A percentile compares a stretch with the other conserved stretches of the same genome.
Evolutionary conservation across 768 basidiomycete species (phyloP).

Genomic region (Dictyophora rubrovolvata): DNA sequence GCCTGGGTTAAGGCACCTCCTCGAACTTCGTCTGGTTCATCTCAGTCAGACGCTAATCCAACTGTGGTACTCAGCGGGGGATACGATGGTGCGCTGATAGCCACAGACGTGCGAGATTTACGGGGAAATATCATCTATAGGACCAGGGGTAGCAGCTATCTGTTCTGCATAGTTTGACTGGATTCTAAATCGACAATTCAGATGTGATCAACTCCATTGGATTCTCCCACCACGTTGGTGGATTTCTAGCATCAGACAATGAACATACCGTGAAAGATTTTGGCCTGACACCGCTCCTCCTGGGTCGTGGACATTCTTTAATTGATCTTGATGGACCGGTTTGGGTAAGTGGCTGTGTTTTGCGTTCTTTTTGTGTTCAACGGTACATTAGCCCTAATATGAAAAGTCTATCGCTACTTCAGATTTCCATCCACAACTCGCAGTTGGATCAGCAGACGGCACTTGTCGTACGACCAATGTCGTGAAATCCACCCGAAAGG

Average conservation of each 20-base stretch:
- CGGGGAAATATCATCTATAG: slow-evolving; percentile 62
- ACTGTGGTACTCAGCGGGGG: slow-evolving; percentile 68
- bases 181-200: slow-evolving; percentile 18
- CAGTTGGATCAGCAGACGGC: slow-evolving; percentile 78
- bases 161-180: slow-evolving; percentile 3
- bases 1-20: slow-evolving; percentile 67
- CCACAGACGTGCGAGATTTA: slow-evolving; percentile 70
- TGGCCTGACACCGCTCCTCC: slow-evolving; percentile 59
- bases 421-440: slow-evolving; percentile 81
- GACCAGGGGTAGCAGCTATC: slow-evolving; percentile 47
- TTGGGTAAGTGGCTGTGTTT: slow-evolving; percentile 48
- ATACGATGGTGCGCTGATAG: slow-evolving; percentile 66
- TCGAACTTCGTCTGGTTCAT: slow-evolving; percentile 34
- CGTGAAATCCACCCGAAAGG: slow-evolving; percentile 55
- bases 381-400: not conserved
- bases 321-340: slow-evolving; percentile 70
- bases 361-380: not conserved
- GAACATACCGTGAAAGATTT: slow-evolving; percentile 74
- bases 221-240: slow-evolving; percentile 59
- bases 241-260: slow-evolving; percentile 69
- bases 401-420: slow-evolving; percentile 61
- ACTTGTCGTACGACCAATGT: slow-evolving; percentile 65
- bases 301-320: slow-evolving; percentile 62
- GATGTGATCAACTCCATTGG: slow-evolving; percentile 62
- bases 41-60: slow-evolving; percentile 45